Evolutionary conservation across 1,139 yeast species (phyloP).

Genomic region (Kodamaea anthophila): DNA sequence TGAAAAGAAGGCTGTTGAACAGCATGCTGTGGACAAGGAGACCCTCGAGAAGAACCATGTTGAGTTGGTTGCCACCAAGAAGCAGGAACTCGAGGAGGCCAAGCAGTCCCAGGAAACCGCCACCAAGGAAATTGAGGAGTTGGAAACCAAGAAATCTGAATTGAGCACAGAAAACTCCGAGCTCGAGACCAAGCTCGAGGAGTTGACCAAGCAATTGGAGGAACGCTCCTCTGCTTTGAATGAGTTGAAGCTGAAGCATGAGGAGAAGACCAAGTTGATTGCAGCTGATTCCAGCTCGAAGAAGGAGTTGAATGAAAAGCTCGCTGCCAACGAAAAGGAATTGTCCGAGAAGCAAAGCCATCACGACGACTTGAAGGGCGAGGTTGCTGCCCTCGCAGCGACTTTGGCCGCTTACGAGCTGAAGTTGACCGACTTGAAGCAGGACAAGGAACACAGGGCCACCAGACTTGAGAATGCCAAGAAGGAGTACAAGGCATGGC

Average conservation of each 20-base stretch:
- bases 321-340: slow-evolving; percentile 29
- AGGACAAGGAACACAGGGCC: slow-evolving; percentile 34
- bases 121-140: slow-evolving; percentile 39
- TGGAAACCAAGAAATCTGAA: slow-evolving; percentile 37
- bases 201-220: slow-evolving; percentile 35
- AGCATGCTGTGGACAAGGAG: slow-evolving; percentile 43
- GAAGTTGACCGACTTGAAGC: slow-evolving; percentile 33
- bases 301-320: slow-evolving; percentile 35
- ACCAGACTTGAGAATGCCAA: slow-evolving; percentile 39
- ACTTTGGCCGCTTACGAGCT: slow-evolving; percentile 42
- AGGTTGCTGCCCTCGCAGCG: slow-evolving; percentile 39
- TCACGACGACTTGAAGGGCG: slow-evolving; percentile 35
- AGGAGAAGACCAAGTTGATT: slow-evolving; percentile 35
- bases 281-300: slow-evolving; percentile 30
- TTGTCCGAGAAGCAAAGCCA: slow-evolving; percentile 31
- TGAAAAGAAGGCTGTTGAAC: slow-evolving; percentile 42
- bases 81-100: slow-evolving; percentile 44
- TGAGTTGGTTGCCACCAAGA: slow-evolving; percentile 42
- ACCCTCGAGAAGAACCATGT: slow-evolving; percentile 40
- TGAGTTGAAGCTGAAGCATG: slow-evolving; percentile 35
- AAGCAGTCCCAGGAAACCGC: slow-evolving; percentile 43
- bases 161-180: slow-evolving; percentile 42
- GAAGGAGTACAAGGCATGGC: slow-evolving; percentile 37
- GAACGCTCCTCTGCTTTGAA: slow-evolving; percentile 37
- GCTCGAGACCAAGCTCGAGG: slow-evolving; percentile 34